Base-by-base conservation (phyloP, 148 eudicot species). In the Tetragonia tetragonoides region DNA sequence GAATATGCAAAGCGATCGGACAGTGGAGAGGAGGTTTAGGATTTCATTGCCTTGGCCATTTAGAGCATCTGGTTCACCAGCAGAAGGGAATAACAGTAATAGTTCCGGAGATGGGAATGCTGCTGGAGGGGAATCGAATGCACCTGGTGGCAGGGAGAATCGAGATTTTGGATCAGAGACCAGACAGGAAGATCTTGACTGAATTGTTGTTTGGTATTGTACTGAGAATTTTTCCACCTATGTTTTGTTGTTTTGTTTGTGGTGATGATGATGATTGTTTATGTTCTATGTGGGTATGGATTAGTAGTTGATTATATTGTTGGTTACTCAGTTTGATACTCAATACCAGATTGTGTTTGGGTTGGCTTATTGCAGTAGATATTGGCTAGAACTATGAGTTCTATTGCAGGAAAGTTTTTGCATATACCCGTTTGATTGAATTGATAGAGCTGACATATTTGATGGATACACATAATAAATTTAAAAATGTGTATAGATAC, bases 11-110 rank as follows among this genome's bases (percentile, higher is more conserved):
- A 79, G 78, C 18, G 81, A 86, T 21, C 75, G 83, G 39, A 77
- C 81, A 0, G 79, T 80, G 44, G 90, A 90, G 79, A 87, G 94
- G 84, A 83, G 89, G 85, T 84, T 90, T 83, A 84, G 85, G 76
- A 88, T 90, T 71, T 80, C 91, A 1, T 82, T 91, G 73, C 97
- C 97, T 0, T 94, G 91, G 97, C 88, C 87, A 2, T 89, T 90
- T 59, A 83, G 83, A 72, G 79, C 76, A 39, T 57, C 80, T 68
- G 84, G 80, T 9, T 69, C 89, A 5, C 54, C 86, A 21, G 87
- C 85, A 5, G 93, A 80, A 76, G 78, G 84, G 14, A 87, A 89
- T 81, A 79, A 79, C 74, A 87, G 90, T 81, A 79, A 79, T 75
- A 74, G 85, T 54, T 81, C 84, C 10, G 57, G 73, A 37, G 76